These are phyloP conservation scores for Poa annua DNA, from an alignment of 176 grass and related monocot species.

Conservation along the genomic window DNA sequence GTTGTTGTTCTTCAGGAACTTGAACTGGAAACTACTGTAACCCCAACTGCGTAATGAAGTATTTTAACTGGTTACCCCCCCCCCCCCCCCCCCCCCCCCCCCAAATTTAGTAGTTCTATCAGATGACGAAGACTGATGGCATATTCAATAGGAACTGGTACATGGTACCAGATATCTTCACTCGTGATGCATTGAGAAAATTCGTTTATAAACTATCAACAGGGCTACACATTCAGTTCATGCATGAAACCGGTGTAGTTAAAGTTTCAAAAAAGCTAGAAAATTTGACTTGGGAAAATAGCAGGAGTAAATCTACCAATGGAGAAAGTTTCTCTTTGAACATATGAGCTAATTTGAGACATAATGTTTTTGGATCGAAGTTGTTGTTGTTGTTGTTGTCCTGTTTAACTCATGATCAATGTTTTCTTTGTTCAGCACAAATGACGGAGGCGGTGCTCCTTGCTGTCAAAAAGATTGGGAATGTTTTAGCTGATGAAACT, in stretches of 20 bases:
- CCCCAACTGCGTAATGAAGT: too few relatives aligned
- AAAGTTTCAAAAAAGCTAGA: too few relatives aligned
- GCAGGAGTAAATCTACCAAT: too few relatives aligned
- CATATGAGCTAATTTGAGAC: not conserved
- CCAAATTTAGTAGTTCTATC: too few relatives aligned
- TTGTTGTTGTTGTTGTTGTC: not conserved
- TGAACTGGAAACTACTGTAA: too few relatives aligned
- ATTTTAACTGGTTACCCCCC: too few relatives aligned
- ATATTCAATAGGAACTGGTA: too few relatives aligned
- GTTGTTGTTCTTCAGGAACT: too few relatives aligned
- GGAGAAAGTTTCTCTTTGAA: not conserved
- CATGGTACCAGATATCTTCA: not conserved
- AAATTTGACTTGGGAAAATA: too few relatives aligned
- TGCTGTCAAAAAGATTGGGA: constrained; percentile 30
- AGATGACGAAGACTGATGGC: too few relatives aligned
- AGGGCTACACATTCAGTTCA: not conserved
- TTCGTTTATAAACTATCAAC: not conserved
- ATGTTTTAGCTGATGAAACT: constrained; percentile 1
- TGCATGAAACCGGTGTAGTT: not conserved
- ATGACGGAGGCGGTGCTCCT: constrained; percentile 32
- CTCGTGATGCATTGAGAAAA: not conserved
- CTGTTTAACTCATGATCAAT: not conserved
- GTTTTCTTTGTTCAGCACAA: constrained; percentile 4
- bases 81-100: too few relatives aligned
- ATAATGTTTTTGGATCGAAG: not conserved